These are phyloP conservation scores for Aphanocladium album DNA, from an alignment of 2,329 filamentous ascomycete genomes.

Conservation along the genomic window DNA sequence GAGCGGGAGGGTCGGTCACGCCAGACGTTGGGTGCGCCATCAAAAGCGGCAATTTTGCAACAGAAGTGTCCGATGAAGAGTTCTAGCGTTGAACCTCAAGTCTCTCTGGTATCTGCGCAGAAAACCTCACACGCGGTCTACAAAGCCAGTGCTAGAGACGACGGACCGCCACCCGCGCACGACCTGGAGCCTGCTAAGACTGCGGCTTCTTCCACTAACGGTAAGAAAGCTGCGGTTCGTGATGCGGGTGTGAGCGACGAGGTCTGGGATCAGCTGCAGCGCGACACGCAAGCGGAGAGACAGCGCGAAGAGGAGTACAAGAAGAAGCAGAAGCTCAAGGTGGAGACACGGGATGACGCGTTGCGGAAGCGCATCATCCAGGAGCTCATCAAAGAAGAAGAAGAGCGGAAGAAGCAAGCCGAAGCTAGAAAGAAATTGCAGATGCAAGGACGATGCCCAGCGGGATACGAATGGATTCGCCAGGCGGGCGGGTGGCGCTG, in stretches of 20 bases:
- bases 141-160: not conserved
- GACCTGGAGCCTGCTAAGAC: not conserved
- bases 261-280: slow-evolving; percentile 56
- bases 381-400: slow-evolving; percentile 37
- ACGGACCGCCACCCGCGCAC: not conserved
- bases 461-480: not conserved
- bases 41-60: slow-evolving; percentile 10
- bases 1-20: slow-evolving; percentile 15
- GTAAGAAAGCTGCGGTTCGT: slow-evolving; percentile 40
- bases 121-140: not conserved
- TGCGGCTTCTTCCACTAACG: not conserved
- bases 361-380: slow-evolving; percentile 30
- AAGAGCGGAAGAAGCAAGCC: slow-evolving; percentile 35
- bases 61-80: slow-evolving; percentile 16
- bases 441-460: slow-evolving; percentile 36
- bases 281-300: slow-evolving; percentile 38
- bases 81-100: slow-evolving; percentile 11
- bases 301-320: slow-evolving; percentile 34
- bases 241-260: slow-evolving; percentile 56
- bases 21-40: not conserved
- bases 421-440: slow-evolving; percentile 42
- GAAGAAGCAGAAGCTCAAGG: slow-evolving; percentile 23
- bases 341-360: slow-evolving; percentile 23
- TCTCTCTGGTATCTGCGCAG: not conserved
- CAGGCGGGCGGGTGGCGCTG: not conserved